A percentile compares a stretch with the other conserved stretches of the same genome.
These are phyloP conservation scores for Wickerhamiella parazyma DNA, from an alignment of 805 yeast species.

Conservation along the genomic window DNA sequence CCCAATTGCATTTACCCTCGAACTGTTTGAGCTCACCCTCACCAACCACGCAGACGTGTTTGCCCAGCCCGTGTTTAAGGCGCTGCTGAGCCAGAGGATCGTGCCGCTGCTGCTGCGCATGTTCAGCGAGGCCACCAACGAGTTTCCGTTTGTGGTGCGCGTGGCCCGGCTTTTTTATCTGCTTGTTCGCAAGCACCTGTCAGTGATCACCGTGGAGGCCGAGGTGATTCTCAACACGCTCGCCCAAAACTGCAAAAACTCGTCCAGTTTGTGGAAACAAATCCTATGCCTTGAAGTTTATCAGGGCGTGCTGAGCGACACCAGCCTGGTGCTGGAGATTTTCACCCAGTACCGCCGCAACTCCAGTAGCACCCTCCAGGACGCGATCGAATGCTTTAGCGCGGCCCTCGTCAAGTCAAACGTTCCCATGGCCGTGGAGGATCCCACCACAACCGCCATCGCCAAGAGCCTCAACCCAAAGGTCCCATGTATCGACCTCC, in stretches of 20 bases:
- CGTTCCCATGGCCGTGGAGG: neutral
- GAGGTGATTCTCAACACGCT: slow-evolving; percentile 68
- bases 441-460: neutral
- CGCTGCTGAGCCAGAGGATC: slow-evolving; percentile 48
- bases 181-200: slow-evolving; percentile 47
- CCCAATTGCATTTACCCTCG: slow-evolving; percentile 60
- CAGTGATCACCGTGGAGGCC: slow-evolving; percentile 54
- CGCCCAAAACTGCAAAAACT: slow-evolving; percentile 54
- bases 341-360: slow-evolving; percentile 25
- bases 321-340: slow-evolving; percentile 36
- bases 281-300: slow-evolving; percentile 62
- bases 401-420: slow-evolving; percentile 8
- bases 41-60: slow-evolving; percentile 49
- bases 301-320: slow-evolving; percentile 45
- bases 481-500: slow-evolving; percentile 51
- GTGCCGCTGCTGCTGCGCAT: slow-evolving; percentile 65
- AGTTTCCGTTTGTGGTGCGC: slow-evolving; percentile 60
- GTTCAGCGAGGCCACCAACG: slow-evolving; percentile 38
- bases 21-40: slow-evolving; percentile 66
- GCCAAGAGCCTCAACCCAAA: slow-evolving; percentile 13
- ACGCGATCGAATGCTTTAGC: slow-evolving; percentile 26
- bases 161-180: slow-evolving; percentile 58
- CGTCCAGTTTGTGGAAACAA: slow-evolving; percentile 60
- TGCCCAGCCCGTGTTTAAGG: slow-evolving; percentile 43
- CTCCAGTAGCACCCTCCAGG: slow-evolving; percentile 34